A percentile compares a stretch with the other conserved stretches of the same genome.
phyloP scores from a whole-genome alignment of 371 early-diverging fungal species.

The Mortierella sp. region DNA sequence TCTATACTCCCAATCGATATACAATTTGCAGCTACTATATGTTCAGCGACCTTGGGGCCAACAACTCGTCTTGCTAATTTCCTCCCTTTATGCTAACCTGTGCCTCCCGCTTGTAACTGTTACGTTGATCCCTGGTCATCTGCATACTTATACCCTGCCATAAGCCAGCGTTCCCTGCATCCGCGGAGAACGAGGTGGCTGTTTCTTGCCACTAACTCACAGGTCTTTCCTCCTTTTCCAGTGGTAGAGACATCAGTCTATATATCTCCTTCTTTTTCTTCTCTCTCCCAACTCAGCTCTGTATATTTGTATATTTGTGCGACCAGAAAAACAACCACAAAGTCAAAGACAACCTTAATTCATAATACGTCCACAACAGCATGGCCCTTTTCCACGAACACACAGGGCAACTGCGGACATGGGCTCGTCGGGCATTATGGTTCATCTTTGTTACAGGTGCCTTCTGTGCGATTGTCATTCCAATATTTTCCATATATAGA shows the following conservation, averaged over 20 bases:
- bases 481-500: slow-evolving; percentile 50
- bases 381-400: slow-evolving; percentile 76
- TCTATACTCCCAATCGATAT: too few species aligned
- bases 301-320: too few species aligned
- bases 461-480: slow-evolving; percentile 54
- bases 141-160: not conserved
- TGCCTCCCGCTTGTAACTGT: not conserved
- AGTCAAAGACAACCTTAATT: too few species aligned
- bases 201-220: too few species aligned
- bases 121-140: not conserved
- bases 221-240: too few species aligned
- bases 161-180: not conserved
- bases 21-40: too few species aligned
- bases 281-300: not conserved
- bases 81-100: too few species aligned
- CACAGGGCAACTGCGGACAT: slow-evolving; percentile 67
- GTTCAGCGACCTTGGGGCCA: too few species aligned
- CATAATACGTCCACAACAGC: not conserved
- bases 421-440: slow-evolving; percentile 79
- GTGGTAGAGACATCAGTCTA: too few species aligned
- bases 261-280: not conserved
- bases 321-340: too few species aligned
- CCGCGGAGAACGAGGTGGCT: too few species aligned
- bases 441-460: slow-evolving; percentile 25
- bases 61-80: too few species aligned